phyloP scores from a whole-genome alignment of 345 rosid species.

The Dimocarpus longan region DNA sequence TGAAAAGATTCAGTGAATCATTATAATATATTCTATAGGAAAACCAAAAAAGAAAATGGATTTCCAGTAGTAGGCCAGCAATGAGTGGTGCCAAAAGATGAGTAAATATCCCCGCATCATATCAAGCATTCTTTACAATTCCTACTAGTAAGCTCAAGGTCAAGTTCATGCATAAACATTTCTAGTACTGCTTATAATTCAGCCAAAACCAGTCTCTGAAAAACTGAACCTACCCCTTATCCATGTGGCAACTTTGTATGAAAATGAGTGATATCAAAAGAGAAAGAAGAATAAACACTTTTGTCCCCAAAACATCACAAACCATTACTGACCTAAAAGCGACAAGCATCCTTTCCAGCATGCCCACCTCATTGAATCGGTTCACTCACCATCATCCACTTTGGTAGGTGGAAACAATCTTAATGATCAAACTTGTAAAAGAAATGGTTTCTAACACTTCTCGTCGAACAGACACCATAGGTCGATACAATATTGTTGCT shows the following conservation, averaged over 20 bases:
- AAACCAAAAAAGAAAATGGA: not conserved
- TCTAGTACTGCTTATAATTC: not conserved
- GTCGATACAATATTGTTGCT: not conserved
- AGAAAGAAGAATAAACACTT: not conserved
- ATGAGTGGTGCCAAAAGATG: not conserved
- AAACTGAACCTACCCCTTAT: not conserved
- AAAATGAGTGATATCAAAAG: not conserved
- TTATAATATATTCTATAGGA: not conserved
- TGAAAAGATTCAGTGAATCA: not conserved
- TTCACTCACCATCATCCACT: not conserved
- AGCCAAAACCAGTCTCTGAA: not conserved
- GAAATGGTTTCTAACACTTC: not conserved
- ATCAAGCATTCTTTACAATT: not conserved
- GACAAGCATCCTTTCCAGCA: not conserved
- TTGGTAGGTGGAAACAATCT: not conserved
- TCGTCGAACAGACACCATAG: not conserved
- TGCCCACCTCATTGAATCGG: not conserved
- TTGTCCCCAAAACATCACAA: not conserved
- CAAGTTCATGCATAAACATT: not conserved
- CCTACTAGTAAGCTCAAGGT: not conserved
- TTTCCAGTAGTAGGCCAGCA: not conserved
- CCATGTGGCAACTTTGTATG: not conserved
- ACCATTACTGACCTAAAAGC: not conserved
- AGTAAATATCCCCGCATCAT: not conserved
- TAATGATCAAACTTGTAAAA: not conserved